phyloP scores from a whole-genome alignment of 208 protist species.

The Acanthamoeba healyi region DNA sequence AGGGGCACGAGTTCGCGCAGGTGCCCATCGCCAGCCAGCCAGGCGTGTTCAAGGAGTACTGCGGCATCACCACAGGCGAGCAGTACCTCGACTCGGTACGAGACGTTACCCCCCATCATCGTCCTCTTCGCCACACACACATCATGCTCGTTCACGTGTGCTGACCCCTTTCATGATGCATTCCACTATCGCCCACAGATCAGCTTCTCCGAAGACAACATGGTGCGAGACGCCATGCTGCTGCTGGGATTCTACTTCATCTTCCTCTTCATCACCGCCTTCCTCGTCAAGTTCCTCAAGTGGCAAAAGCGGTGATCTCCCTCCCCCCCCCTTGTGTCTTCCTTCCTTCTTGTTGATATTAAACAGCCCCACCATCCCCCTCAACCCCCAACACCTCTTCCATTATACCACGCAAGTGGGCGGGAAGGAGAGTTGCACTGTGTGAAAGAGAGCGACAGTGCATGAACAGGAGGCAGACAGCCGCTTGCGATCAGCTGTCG shows the following conservation, averaged over 20 bases:
- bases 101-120: too few relatives aligned
- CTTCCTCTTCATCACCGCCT: constrained; percentile 8
- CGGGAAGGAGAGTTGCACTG: too few relatives aligned
- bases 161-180: background rate
- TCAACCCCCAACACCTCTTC: too few relatives aligned
- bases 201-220: constrained; percentile 3
- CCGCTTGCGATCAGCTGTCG: too few relatives aligned
- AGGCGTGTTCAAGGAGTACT: constrained; percentile 17
- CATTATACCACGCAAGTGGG: too few relatives aligned
- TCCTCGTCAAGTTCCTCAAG: constrained; percentile 24
- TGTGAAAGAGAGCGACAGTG: too few relatives aligned
- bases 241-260: constrained; percentile 25
- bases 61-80: constrained; percentile 31
- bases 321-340: too few relatives aligned
- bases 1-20: constrained; percentile 2
- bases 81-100: constrained; percentile 34
- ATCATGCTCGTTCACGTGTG: background rate
- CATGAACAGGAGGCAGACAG: too few relatives aligned
- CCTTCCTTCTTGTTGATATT: too few relatives aligned
- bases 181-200: background rate
- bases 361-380: too few relatives aligned
- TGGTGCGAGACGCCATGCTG: constrained; percentile 23
- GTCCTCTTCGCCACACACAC: background rate
- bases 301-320: constrained; percentile 40
- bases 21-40: constrained; percentile 40